phyloP scores from a whole-genome alignment of 257 asterid genomes.

The Scutellaria galericulata region DNA sequence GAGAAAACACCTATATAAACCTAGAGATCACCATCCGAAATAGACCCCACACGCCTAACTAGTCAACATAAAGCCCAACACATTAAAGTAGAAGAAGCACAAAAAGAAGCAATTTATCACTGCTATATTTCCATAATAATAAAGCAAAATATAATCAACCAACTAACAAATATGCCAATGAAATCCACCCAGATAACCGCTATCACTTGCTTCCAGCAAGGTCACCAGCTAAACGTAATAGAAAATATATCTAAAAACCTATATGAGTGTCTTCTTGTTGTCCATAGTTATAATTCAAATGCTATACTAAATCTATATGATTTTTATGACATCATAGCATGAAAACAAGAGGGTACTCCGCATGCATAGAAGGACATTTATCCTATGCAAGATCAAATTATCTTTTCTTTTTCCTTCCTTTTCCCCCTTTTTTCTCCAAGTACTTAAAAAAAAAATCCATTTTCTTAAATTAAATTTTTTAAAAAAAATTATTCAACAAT shows the following conservation, averaged over 20 bases:
- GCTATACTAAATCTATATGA: background rate
- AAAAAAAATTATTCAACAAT: background rate
- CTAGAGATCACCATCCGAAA: background rate
- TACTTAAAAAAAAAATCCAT: background rate
- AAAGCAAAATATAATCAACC: conserved; percentile 4
- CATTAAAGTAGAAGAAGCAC: conserved; percentile 14
- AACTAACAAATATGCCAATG: conserved; percentile 10
- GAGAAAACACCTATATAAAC: background rate
- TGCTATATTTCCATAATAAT: background rate
- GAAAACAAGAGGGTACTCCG: background rate
- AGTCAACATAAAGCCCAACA: background rate
- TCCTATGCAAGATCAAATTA: background rate
- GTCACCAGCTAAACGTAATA: background rate
- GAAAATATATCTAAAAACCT: background rate
- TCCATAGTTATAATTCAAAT: conserved; percentile 8
- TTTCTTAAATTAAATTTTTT: conserved; percentile 10
- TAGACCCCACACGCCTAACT: background rate
- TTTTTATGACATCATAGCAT: background rate
- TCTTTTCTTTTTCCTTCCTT: background rate
- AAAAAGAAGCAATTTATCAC: background rate
- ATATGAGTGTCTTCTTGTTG: background rate
- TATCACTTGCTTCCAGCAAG: conserved; percentile 19
- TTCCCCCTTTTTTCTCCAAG: background rate
- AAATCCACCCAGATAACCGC: conserved; percentile 23
- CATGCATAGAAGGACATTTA: conserved; percentile 8